Conservation (phyloP, 2,329 filamentous ascomycete species). For the Sodiomyces alkalinus region DNA sequence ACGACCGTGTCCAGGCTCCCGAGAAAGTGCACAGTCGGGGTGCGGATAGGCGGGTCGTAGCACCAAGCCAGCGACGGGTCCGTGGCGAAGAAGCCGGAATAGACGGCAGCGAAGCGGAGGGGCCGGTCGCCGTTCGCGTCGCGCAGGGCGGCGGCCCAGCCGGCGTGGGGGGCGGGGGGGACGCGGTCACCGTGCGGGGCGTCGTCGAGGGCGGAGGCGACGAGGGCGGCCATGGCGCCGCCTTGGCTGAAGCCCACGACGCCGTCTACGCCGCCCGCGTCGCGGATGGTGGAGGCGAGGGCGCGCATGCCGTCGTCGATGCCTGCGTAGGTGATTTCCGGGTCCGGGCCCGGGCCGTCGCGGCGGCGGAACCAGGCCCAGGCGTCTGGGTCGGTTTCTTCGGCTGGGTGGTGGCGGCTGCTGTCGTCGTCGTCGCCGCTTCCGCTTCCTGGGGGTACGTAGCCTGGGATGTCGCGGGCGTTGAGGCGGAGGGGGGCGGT, state of each 20-base stretch:
- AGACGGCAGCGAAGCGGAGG: slow-evolving; percentile 59
- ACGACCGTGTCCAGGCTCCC: slow-evolving; percentile 81
- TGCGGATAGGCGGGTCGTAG: slow-evolving; percentile 60
- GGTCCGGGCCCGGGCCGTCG: slow-evolving; percentile 27
- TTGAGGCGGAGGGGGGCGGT: slow-evolving; percentile 51
- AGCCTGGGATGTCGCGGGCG: slow-evolving; percentile 56
- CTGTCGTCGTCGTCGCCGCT: slow-evolving; percentile 24
- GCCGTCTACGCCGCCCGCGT: slow-evolving; percentile 58
- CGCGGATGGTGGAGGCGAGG: slow-evolving; percentile 45
- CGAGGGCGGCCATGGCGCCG: slow-evolving; percentile 53
- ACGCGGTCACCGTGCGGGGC: slow-evolving; percentile 16
- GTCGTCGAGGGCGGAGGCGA: slow-evolving; percentile 67
- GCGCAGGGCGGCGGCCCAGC: slow-evolving; percentile 30
- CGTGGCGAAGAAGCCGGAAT: slow-evolving; percentile 61
- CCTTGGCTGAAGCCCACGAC: slow-evolving; percentile 77
- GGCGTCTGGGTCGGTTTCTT: slow-evolving; percentile 40
- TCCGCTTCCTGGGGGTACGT: slow-evolving; percentile 31
- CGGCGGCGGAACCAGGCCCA: slow-evolving; percentile 76
- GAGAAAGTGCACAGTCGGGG: slow-evolving; percentile 67
- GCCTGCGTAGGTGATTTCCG: slow-evolving; percentile 45
- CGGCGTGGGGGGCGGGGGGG: slow-evolving; percentile 13
- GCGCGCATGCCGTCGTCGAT: slow-evolving; percentile 52
- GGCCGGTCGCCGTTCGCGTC: slow-evolving; percentile 29
- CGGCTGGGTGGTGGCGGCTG: too few species aligned
- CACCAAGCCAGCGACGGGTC: slow-evolving; percentile 43